Evolutionary conservation across 768 basidiomycete species (phyloP).

Genomic region (Leccinellum albellum): DNA sequence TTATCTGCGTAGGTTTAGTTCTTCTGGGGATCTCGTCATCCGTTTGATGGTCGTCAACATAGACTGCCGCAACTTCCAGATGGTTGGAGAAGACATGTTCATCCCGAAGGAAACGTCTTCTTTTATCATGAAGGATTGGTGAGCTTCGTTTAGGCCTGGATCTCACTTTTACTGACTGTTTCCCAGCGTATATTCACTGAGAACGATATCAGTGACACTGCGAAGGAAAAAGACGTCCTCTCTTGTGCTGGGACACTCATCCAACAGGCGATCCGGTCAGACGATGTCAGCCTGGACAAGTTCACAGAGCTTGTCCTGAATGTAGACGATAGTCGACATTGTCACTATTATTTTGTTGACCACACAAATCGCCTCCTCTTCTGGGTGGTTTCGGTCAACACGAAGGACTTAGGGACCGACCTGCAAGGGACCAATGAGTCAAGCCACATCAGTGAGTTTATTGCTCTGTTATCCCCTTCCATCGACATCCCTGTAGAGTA

Average conservation of each 20-base stretch:
- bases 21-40: background rate
- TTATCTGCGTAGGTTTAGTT: conserved; percentile 5
- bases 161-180: background rate
- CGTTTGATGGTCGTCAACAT: background rate
- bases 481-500: conserved; percentile 8
- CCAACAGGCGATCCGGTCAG: background rate
- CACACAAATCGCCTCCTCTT: conserved; percentile 15
- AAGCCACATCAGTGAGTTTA: conserved; percentile 13
- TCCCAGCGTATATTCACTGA: conserved; percentile 17
- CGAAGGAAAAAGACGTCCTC: background rate
- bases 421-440: conserved; percentile 6
- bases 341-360: conserved; percentile 19
- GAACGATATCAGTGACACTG: background rate
- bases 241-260: conserved; percentile 7
- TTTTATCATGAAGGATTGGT: conserved; percentile 15
- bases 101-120: conserved; percentile 11
- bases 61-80: background rate
- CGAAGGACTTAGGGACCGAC: background rate
- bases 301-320: conserved; percentile 12
- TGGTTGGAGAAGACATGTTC: conserved; percentile 10
- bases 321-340: background rate
- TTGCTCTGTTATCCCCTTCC: background rate
- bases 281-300: conserved; percentile 1
- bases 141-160: background rate
- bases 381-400: conserved; percentile 6